These are phyloP conservation scores for Botrytis galanthina DNA, from an alignment of 2,329 filamentous ascomycete genomes.

Conservation along the genomic window DNA sequence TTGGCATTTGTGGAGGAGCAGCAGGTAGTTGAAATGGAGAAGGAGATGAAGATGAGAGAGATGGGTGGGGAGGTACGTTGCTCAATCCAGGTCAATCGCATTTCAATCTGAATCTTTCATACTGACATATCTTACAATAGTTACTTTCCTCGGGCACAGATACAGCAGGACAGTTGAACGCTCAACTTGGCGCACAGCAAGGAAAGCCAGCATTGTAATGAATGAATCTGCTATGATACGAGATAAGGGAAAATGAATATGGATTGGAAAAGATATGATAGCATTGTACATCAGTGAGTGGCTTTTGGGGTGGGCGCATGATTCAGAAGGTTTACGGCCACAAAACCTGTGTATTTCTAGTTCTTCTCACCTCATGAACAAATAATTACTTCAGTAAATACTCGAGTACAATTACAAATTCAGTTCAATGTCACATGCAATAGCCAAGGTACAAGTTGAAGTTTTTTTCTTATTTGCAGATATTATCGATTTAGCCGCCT, in stretches of 20 bases:
- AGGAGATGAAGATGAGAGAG: conserved; percentile 95
- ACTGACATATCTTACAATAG: conserved; percentile 26
- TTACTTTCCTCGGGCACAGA: conserved; percentile 30
- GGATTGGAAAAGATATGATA: conserved; percentile 24
- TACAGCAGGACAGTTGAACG: conserved; percentile 31
- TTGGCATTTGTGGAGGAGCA: conserved; percentile 94
- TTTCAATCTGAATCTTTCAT: neutral
- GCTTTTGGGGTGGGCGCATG: conserved; percentile 28
- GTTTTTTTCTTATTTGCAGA: neutral
- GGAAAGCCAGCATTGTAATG: conserved; percentile 37
- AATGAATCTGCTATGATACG: conserved; percentile 20
- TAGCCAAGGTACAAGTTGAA: neutral
- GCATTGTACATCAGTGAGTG: conserved; percentile 34
- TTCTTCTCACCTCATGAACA: conserved; percentile 36
- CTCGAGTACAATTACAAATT: conserved; percentile 9
- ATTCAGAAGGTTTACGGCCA: conserved; percentile 26
- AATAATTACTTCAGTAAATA: conserved; percentile 14
- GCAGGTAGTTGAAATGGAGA: conserved; percentile 95
- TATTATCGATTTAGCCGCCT: conserved; percentile 15
- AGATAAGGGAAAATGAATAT: conserved; percentile 20
- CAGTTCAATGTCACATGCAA: conserved; percentile 7
- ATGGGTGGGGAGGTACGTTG: conserved; percentile 69
- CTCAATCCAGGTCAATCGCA: neutral
- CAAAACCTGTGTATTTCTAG: conserved; percentile 37
- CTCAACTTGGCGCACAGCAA: conserved; percentile 34